Evolutionary conservation across 768 basidiomycete species (phyloP).

Genomic region (Xerocomellus dryophilus): DNA sequence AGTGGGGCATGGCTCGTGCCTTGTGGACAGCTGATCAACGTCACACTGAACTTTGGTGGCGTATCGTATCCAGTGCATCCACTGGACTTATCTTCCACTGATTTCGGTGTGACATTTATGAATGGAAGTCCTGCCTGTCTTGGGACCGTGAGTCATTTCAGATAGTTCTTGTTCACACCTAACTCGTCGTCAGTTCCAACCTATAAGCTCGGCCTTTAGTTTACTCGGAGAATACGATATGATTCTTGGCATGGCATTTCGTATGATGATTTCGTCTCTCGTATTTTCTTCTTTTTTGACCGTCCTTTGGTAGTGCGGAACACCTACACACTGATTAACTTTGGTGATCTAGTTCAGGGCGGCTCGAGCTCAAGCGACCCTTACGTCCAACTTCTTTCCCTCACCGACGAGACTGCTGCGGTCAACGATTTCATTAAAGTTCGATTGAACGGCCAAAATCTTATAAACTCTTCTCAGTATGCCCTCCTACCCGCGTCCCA

Average conservation of each 20-base stretch:
- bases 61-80: constrained; percentile 69
- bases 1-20: constrained; percentile 69
- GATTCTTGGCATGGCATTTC: constrained; percentile 78
- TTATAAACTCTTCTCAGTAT: constrained; percentile 51
- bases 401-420: constrained; percentile 51
- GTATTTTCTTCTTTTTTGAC: constrained; percentile 3
- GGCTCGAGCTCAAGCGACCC: constrained; percentile 50
- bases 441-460: constrained; percentile 60
- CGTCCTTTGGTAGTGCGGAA: constrained; percentile 59
- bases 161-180: neutral
- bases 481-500: constrained; percentile 58
- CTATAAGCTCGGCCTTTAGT: constrained; percentile 77
- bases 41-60: constrained; percentile 73
- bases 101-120: constrained; percentile 43
- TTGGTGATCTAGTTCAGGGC: constrained; percentile 62
- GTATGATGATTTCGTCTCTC: constrained; percentile 39
- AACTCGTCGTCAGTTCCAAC: constrained; percentile 62
- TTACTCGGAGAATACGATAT: constrained; percentile 76
- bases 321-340: constrained; percentile 67
- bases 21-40: constrained; percentile 67
- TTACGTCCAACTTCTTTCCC: constrained; percentile 66
- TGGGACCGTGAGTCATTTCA: constrained; percentile 53
- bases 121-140: constrained; percentile 59
- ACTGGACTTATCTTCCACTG: constrained; percentile 60
- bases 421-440: constrained; percentile 63